phyloP scores from a whole-genome alignment of 306 rosid species.

The barrel medic (Medicago truncatula) region MtrunA17r5.0-ANR NC_053042.1:30135501-30136000 shows the following conservation, averaged over 20 bases:
- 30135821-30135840: slow-evolving; percentile 17
- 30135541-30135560: slow-evolving; percentile 68
- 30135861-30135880: too few relatives aligned
- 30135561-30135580: slow-evolving; percentile 72
- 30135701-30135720: slow-evolving; percentile 65
- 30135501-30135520: slow-evolving; percentile 70
- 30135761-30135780: slow-evolving; percentile 3
- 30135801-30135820: not conserved
- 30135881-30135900: too few relatives aligned
- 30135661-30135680: slow-evolving; percentile 76
- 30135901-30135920: too few relatives aligned
- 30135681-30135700: slow-evolving; percentile 81
- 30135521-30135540: slow-evolving; percentile 59
- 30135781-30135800: slow-evolving; percentile 4
- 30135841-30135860: too few relatives aligned
- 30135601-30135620: slow-evolving; percentile 85
- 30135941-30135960: too few relatives aligned
- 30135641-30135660: slow-evolving; percentile 81
- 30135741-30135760: slow-evolving; percentile 55
- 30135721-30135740: slow-evolving; percentile 55
- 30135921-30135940: too few relatives aligned
- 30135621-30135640: slow-evolving; percentile 71
- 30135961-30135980: too few relatives aligned
- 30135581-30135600: slow-evolving; percentile 88
- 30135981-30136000: too few relatives aligned